Conservation (phyloP, 2,329 filamentous ascomycete species). For the Aureobasidium lini region DNA sequence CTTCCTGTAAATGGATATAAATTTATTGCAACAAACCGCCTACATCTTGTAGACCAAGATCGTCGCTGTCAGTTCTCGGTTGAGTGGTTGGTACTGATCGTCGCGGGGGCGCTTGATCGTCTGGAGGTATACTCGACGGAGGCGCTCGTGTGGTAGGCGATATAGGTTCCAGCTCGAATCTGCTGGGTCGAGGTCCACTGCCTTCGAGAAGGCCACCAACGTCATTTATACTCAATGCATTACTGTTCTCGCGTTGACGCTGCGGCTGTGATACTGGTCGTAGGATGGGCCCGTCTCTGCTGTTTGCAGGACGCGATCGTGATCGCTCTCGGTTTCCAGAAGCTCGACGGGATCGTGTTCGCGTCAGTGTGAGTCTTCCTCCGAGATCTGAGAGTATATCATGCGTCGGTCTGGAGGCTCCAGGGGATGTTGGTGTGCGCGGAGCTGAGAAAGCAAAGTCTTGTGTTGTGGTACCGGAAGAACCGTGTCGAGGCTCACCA, state of each 20-base stretch:
- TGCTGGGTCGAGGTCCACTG: neutral
- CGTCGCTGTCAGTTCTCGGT: slow-evolving; percentile 23
- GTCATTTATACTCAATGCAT: neutral
- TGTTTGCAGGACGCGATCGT: neutral
- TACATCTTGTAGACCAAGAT: slow-evolving; percentile 26
- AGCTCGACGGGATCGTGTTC: neutral
- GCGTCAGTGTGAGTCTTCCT: neutral
- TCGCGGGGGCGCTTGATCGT: neutral
- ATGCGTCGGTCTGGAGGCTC: slow-evolving; percentile 12
- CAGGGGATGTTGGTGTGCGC: neutral
- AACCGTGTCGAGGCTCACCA: slow-evolving; percentile 50
- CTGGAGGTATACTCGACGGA: neutral
- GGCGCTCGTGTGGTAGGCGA: neutral
- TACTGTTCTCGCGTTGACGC: neutral
- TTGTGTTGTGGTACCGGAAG: slow-evolving; percentile 30
- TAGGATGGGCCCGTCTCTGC: neutral
- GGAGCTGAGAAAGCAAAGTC: slow-evolving; percentile 31
- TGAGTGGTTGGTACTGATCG: neutral
- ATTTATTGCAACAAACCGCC: slow-evolving; percentile 22
- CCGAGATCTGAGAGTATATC: slow-evolving; percentile 12
- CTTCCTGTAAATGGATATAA: neutral
- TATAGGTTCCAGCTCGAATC: neutral
- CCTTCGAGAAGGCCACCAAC: neutral
- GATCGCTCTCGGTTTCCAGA: neutral
- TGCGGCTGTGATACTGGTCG: neutral